Conservation (phyloP, 2,329 filamentous ascomycete genomes). For the Dactylonectria estremocensis region DNA sequence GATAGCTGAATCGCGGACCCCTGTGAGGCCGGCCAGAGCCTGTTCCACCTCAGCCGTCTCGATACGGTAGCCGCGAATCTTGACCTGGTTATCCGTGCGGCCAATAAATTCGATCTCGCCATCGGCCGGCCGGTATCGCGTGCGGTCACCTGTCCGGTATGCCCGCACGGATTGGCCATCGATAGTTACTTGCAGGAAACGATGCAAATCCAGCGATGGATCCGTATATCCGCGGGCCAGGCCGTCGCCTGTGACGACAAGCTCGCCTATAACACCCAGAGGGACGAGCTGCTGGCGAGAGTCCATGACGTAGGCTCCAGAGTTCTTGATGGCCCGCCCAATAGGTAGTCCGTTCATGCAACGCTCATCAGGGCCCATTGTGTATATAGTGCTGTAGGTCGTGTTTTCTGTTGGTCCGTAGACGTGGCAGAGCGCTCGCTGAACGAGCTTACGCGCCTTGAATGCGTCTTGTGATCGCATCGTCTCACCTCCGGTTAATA, state of each 20-base stretch:
- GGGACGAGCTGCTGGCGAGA: constrained; percentile 41
- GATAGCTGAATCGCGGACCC: constrained; percentile 32
- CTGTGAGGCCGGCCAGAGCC: not conserved
- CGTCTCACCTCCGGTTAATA: constrained; percentile 39
- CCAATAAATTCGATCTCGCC: constrained; percentile 34
- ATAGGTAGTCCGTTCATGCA: constrained; percentile 37
- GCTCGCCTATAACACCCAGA: constrained; percentile 47
- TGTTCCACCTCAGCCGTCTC: constrained; percentile 43
- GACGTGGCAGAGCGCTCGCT: constrained; percentile 15
- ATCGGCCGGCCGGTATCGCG: constrained; percentile 28
- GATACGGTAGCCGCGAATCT: constrained; percentile 41
- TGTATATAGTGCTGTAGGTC: constrained; percentile 23
- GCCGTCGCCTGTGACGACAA: constrained; percentile 46
- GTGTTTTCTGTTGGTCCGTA: constrained; percentile 44
- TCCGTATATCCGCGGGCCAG: constrained; percentile 21
- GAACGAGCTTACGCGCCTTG: not conserved
- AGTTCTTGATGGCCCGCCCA: constrained; percentile 39
- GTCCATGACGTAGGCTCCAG: constrained; percentile 46
- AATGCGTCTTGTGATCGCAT: not conserved
- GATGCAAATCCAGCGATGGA: not conserved
- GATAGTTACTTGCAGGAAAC: not conserved
- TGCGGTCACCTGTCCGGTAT: constrained; percentile 40
- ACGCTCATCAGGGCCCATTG: constrained; percentile 8
- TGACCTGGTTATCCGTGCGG: constrained; percentile 42
- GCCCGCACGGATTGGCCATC: not conserved